These are phyloP conservation scores for Chiua virens DNA, from an alignment of 768 basidiomycete species.

Conservation along the genomic window DNA sequence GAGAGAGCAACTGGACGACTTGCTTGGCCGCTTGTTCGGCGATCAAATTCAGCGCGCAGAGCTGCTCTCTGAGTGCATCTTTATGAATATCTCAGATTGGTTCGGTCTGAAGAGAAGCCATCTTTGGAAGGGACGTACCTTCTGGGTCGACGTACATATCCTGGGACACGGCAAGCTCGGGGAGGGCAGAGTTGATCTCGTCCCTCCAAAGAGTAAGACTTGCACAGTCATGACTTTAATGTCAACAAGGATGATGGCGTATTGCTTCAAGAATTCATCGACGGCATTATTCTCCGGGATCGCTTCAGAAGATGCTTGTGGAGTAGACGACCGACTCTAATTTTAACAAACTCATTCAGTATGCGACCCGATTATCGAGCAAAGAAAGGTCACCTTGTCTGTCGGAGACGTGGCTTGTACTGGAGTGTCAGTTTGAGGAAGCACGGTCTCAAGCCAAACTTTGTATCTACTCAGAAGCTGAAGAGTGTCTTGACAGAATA, in stretches of 20 bases:
- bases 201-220: conserved; percentile 64
- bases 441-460: conserved; percentile 67
- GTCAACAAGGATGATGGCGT: conserved; percentile 67
- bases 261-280: conserved; percentile 71
- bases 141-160: conserved; percentile 41
- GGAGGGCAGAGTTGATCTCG: conserved; percentile 63
- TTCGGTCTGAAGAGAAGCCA: not conserved
- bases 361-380: not conserved
- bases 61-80: conserved; percentile 58
- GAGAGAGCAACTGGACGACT: conserved; percentile 67
- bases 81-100: not conserved
- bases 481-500: conserved; percentile 4
- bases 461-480: conserved; percentile 82
- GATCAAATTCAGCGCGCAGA: conserved; percentile 50
- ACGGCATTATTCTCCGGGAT: conserved; percentile 53
- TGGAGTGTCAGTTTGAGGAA: conserved; percentile 44
- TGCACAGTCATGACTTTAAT: conserved; percentile 56
- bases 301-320: conserved; percentile 47
- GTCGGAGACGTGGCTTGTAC: conserved; percentile 34
- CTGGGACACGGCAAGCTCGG: conserved; percentile 37
- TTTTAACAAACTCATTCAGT: conserved; percentile 15
- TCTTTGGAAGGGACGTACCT: conserved; percentile 43
- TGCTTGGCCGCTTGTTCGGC: conserved; percentile 61
- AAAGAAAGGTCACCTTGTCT: conserved; percentile 34
- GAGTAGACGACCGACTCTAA: conserved; percentile 52